Conservation (phyloP, 2,329 filamentous ascomycete genomes). For the Teratosphaeria viscida region DNA sequence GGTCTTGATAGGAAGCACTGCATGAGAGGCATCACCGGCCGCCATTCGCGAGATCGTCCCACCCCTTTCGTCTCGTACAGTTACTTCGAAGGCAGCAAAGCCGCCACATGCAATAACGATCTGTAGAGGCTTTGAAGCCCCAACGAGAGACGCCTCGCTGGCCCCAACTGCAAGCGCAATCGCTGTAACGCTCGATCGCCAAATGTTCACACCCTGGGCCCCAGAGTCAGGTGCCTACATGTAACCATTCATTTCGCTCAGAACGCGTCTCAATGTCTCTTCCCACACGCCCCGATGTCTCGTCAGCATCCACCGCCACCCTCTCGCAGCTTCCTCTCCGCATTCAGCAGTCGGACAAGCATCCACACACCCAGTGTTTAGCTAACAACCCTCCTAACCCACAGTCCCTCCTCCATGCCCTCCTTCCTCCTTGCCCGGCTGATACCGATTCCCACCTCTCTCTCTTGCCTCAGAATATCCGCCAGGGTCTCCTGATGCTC, state of each 20-base stretch:
- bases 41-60: background rate
- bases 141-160: background rate
- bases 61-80: background rate
- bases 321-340: background rate
- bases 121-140: too few species aligned
- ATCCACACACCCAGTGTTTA: background rate
- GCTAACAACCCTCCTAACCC: slow-evolving; percentile 58
- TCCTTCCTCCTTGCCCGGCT: slow-evolving; percentile 67
- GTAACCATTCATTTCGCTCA: background rate
- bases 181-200: background rate
- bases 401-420: slow-evolving; percentile 51
- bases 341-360: background rate
- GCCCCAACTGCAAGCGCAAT: background rate
- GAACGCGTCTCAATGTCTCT: background rate
- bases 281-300: background rate
- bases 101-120: background rate
- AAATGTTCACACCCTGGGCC: background rate
- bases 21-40: too few species aligned
- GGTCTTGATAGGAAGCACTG: too few species aligned
- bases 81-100: background rate
- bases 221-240: background rate
- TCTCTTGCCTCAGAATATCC: slow-evolving; percentile 64
- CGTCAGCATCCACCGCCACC: too few species aligned
- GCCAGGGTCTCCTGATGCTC: slow-evolving; percentile 55
- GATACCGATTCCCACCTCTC: slow-evolving; percentile 66